Conservation (phyloP, 257 asterid species). For the Nicotiana sylvestris region DNA sequence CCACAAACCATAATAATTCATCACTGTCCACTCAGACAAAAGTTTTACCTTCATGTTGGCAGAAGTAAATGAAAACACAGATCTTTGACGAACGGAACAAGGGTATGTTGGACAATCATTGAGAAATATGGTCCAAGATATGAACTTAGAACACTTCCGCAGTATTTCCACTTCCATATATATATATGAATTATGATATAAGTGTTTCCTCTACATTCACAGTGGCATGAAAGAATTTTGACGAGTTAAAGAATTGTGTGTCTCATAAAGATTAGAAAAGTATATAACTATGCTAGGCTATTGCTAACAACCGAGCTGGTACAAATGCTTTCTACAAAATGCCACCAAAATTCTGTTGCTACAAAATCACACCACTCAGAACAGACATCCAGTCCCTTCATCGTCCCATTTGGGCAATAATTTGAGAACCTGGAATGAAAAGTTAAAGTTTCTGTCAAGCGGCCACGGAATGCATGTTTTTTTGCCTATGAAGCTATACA, state of each 20-base stretch:
- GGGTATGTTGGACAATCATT: constrained; percentile 1
- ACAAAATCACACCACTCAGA: constrained; percentile 49
- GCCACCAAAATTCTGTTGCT: constrained; percentile 41
- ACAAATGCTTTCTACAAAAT: constrained; percentile 23
- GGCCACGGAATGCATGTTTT: background rate
- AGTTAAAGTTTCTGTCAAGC: background rate
- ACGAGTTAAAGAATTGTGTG: constrained; percentile 2
- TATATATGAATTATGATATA: background rate
- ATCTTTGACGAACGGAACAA: background rate
- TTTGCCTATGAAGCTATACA: background rate
- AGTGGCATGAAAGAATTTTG: constrained; percentile 24
- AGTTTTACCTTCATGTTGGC: background rate
- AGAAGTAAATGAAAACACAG: background rate
- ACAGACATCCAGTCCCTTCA: constrained; percentile 42
- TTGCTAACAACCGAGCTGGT: constrained; percentile 27
- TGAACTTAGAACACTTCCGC: background rate
- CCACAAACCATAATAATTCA: too few species aligned
- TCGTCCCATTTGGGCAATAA: constrained; percentile 24
- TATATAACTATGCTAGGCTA: constrained; percentile 24
- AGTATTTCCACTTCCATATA: constrained; percentile 4
- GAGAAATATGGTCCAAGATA: background rate
- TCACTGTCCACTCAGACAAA: too few species aligned
- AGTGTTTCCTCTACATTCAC: constrained; percentile 23
- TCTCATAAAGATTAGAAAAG: constrained; percentile 24
- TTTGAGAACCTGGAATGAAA: constrained; percentile 34